Base-by-base conservation (phyloP, 371 early-diverging fungal species). In the Smittium culicis region DNA sequence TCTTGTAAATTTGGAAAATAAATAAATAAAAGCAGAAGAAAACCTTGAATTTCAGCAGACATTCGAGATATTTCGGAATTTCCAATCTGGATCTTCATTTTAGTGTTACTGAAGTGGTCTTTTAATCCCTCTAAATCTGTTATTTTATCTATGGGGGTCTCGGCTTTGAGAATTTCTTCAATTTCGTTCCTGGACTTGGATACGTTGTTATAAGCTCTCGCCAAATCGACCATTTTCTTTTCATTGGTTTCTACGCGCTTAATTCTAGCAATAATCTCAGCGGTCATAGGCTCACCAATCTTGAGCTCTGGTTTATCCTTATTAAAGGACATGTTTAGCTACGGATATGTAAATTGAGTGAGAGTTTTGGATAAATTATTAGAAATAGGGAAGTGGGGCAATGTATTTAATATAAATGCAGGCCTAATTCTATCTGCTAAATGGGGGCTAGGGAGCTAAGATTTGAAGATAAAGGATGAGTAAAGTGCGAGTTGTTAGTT, bases 121-220 rank as follows among this genome's bases (percentile, higher is more conserved):
- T 72, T 77, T 2, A 78, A 74, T 56, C 75, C 78, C 1, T 78
- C 78, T 24, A 69, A 68, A 1, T 78, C 78, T 24, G 73, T 71
- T 20, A 78, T 73, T 35, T 73, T 73, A 33, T 71, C 70, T 3
- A 78, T 71, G 0, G 77, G 78, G 0, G 78, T 78, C 0, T 68
- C 70, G 34, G 63, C 64, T 30, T 72, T 69, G 0, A 78, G 66
- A 2, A 78, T 72, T 0, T 17, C 45, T n/a, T 78, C 78, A 27
- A 77, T 58, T 1, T 68, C 67, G 54, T 77, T 78, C 34, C 74
- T 75, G 2, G 74, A 70, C 16, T 73, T 45, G 54, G 72, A 75
- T 14, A 78, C 70, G 31, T 72, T 72, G 11, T 77, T 75, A 68
- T 78, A 78, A 1, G 77, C 77, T 1, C 77, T 71, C 3, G 74